These are phyloP conservation scores for Colletotrichum brevisporum DNA, from an alignment of 2,329 filamentous ascomycete genomes.

Conservation along the genomic window DNA sequence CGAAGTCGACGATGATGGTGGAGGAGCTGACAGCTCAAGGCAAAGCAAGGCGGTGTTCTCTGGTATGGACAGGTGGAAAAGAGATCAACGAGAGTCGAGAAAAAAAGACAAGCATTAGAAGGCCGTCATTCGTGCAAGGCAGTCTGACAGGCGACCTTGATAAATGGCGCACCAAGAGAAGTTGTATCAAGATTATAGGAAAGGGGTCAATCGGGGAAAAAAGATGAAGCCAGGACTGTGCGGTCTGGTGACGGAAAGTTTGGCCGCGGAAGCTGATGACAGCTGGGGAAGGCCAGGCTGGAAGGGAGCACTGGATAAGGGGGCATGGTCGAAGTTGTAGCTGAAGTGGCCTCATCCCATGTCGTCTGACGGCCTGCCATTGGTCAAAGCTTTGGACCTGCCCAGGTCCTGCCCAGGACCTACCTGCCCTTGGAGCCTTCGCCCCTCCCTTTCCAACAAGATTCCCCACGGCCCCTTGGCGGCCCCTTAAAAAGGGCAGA, in stretches of 20 bases:
- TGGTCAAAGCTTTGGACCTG: constrained; percentile 36
- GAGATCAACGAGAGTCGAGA: constrained; percentile 57
- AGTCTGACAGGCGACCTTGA: constrained; percentile 26
- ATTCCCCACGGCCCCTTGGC: constrained; percentile 19
- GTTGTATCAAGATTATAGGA: constrained; percentile 20
- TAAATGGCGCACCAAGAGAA: constrained; percentile 43
- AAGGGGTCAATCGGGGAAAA: constrained; percentile 26
- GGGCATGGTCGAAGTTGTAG: constrained; percentile 50
- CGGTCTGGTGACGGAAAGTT: constrained; percentile 38
- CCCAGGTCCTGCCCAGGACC: constrained; percentile 24
- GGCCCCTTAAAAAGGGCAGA: too few relatives aligned
- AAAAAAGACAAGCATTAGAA: constrained; percentile 58
- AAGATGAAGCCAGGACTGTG: constrained; percentile 22
- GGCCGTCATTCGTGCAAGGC: constrained; percentile 44
- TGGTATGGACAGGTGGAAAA: constrained; percentile 14
- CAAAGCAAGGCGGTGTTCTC: constrained; percentile 7
- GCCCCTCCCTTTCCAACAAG: constrained; percentile 18
- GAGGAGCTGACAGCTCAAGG: neutral
- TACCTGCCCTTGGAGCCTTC: constrained; percentile 19
- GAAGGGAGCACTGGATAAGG: constrained; percentile 40
- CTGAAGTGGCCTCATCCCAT: constrained; percentile 55
- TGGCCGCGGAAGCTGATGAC: constrained; percentile 39
- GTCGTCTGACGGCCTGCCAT: constrained; percentile 37
- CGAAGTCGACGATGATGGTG: constrained; percentile 22
- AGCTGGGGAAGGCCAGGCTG: constrained; percentile 39